Conservation (phyloP, 352 stramenopile species). For the Phytophthora pini region DNA sequence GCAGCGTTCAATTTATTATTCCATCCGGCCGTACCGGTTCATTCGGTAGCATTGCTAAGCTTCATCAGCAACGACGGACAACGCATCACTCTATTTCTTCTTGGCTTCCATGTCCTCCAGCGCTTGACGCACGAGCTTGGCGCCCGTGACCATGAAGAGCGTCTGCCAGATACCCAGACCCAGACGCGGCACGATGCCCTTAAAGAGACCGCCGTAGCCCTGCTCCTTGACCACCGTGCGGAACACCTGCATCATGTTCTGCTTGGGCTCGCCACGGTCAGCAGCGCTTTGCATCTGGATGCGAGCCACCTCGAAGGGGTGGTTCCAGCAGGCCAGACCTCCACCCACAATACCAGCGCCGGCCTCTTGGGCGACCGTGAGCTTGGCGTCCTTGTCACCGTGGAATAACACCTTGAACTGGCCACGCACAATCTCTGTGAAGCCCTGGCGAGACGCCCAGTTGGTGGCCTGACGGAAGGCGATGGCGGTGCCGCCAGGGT, state of each 20-base stretch:
- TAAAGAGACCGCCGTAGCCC: constrained; percentile 86
- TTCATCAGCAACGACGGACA: constrained; percentile 2
- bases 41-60: constrained; percentile 9
- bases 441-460: constrained; percentile 91
- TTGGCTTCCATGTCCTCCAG: constrained; percentile 64
- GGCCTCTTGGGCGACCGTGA: constrained; percentile 89
- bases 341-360: constrained; percentile 87
- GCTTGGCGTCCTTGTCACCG: constrained; percentile 84
- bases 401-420: constrained; percentile 89
- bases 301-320: constrained; percentile 92
- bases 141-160: constrained; percentile 93
- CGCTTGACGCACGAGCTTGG: constrained; percentile 90
- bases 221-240: constrained; percentile 87
- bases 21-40: constrained; percentile 19
- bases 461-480: constrained; percentile 93
- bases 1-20: constrained; percentile 27
- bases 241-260: constrained; percentile 92
- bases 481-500: constrained; percentile 90
- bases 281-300: constrained; percentile 93
- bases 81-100: constrained; percentile 39
- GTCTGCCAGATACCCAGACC: constrained; percentile 92
- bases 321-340: constrained; percentile 91
- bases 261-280: constrained; percentile 88
- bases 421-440: constrained; percentile 89
- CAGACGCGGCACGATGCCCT: constrained; percentile 90